phyloP scores from a whole-genome alignment of 768 basidiomycete genomes.

The Podaxis carcinomalis region DNA sequence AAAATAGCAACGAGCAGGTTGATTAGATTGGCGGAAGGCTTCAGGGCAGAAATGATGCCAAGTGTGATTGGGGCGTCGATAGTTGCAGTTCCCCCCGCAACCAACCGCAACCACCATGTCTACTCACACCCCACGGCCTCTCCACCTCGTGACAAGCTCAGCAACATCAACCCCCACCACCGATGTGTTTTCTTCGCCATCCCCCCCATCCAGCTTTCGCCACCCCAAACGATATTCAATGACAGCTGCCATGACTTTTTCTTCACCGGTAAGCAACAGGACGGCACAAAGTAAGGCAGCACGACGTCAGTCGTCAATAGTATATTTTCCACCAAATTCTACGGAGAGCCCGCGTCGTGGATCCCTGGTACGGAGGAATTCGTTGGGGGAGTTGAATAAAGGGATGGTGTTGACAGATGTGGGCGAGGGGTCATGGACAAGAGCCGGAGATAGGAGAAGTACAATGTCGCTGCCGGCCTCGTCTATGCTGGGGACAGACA shows the following conservation, averaged over 20 bases:
- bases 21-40: background rate
- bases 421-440: conserved; percentile 14
- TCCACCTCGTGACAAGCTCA: conserved; percentile 1
- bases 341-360: conserved; percentile 9
- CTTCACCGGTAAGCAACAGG: background rate
- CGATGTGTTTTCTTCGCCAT: background rate
- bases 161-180: background rate
- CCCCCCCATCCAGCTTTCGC: background rate
- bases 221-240: conserved; percentile 2
- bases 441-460: conserved; percentile 25
- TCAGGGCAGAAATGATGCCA: background rate
- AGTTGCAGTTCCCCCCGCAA: background rate
- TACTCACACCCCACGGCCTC: conserved; percentile 6
- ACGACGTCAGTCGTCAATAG: conserved; percentile 52
- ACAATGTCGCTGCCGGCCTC: conserved; percentile 13
- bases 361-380: conserved; percentile 14
- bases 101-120: background rate
- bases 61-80: background rate
- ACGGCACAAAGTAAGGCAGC: conserved; percentile 11
- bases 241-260: background rate
- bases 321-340: conserved; percentile 35
- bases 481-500: conserved; percentile 9
- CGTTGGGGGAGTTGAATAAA: conserved; percentile 5
- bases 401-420: background rate
- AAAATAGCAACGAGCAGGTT: background rate